A percentile compares a stretch with the other conserved stretches of the same genome.
These are phyloP conservation scores for Solanum hybrid DNA, from an alignment of 305 asterid genomes.

Conservation along the genomic window DNA sequence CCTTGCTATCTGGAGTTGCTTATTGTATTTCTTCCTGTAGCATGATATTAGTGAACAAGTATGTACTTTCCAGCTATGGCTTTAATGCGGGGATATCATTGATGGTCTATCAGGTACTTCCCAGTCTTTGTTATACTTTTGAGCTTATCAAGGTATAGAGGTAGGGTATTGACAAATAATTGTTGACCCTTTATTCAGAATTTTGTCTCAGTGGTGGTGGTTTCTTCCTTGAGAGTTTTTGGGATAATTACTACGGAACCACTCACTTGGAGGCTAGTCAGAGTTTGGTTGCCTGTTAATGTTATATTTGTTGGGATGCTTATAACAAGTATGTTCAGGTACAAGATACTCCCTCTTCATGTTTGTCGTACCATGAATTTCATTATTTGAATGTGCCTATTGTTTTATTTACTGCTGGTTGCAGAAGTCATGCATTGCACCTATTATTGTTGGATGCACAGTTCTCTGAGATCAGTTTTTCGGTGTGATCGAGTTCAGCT, in stretches of 20 bases:
- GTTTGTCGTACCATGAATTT: not conserved
- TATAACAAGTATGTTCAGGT: conserved; percentile 95
- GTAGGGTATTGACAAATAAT: not conserved
- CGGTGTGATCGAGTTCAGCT: not conserved
- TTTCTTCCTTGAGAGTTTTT: conserved; percentile 43
- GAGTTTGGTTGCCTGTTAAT: conserved; percentile 91
- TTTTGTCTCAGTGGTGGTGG: conserved; percentile 61
- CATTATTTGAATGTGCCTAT: not conserved
- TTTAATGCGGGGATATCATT: conserved; percentile 81
- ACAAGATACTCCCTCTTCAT: conserved; percentile 13
- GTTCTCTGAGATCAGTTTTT: not conserved
- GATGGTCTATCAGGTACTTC: conserved; percentile 86
- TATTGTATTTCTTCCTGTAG: conserved; percentile 86
- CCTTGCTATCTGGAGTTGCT: conserved; percentile 69
- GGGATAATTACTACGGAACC: conserved; percentile 78
- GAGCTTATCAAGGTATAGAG: not conserved
- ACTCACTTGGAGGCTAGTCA: conserved; percentile 76
- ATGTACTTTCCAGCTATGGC: conserved; percentile 82
- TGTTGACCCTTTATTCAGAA: conserved; percentile 40
- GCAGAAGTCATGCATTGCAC: not conserved
- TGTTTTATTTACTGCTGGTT: not conserved
- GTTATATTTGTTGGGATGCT: conserved; percentile 93
- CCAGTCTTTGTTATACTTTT: not conserved
- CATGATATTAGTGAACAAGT: conserved; percentile 91
- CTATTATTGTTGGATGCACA: conserved; percentile 3